These are phyloP conservation scores for Daldinia concentrica DNA, from an alignment of 495 filamentous ascomycete genomes.

Conservation along the genomic window DNA sequence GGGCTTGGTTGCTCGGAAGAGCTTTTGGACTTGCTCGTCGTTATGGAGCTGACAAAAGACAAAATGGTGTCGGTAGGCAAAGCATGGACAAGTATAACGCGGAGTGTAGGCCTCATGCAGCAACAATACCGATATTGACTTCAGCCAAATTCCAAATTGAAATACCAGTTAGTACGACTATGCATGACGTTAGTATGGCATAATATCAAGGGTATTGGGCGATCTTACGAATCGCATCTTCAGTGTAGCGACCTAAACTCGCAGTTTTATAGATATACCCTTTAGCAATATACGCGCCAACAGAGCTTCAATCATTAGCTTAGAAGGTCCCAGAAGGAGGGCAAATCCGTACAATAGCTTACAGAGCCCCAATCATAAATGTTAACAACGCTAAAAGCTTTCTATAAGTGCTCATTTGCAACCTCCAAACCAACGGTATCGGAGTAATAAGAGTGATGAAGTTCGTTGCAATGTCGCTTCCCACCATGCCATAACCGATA, in stretches of 20 bases:
- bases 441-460: conserved; percentile 35
- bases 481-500: conserved; percentile 30
- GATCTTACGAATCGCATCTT: conserved; percentile 35
- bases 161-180: conserved; percentile 1
- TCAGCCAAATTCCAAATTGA: conserved; percentile 39
- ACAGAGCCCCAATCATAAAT: conserved; percentile 36
- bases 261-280: conserved; percentile 30
- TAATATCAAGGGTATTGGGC: neutral
- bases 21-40: neutral
- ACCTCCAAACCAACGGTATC: conserved; percentile 24
- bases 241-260: conserved; percentile 2
- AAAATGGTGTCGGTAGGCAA: neutral
- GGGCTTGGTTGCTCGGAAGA: neutral
- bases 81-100: neutral
- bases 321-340: too few relatives aligned
- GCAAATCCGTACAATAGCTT: too few relatives aligned
- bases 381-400: conserved; percentile 23
- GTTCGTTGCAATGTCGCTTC: conserved; percentile 31
- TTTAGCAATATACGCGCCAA: conserved; percentile 34
- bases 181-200: conserved; percentile 1
- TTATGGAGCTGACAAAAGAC: neutral
- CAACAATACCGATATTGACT: conserved; percentile 39
- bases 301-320: conserved; percentile 20
- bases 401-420: conserved; percentile 21
- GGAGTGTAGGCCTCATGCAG: conserved; percentile 30